A percentile compares a stretch with the other conserved stretches of the same genome.
phyloP scores from a whole-genome alignment of 345 rosid genomes.

The Camelina sativa region DNA sequence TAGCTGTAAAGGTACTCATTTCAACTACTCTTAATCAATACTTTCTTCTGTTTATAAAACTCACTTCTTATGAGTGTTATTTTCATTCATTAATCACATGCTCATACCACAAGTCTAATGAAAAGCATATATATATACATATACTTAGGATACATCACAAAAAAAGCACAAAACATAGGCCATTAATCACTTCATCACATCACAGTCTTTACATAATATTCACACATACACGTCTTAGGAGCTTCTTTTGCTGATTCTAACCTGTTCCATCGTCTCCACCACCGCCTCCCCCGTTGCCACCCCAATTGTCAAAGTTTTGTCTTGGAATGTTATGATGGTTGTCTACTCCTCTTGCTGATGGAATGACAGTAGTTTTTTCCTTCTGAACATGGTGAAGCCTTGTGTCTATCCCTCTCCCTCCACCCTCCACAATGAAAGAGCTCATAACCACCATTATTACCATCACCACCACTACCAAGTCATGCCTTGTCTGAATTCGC shows the following conservation, averaged over 20 bases:
- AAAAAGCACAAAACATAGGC: slow-evolving; percentile 8
- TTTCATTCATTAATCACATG: not conserved
- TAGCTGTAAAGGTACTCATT: not conserved
- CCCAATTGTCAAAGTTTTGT: slow-evolving; percentile 50
- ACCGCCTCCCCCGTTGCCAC: slow-evolving; percentile 35
- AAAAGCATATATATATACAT: not conserved
- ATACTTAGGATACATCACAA: slow-evolving; percentile 9
- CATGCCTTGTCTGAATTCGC: slow-evolving; percentile 26
- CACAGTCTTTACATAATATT: slow-evolving; percentile 6
- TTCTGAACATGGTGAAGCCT: slow-evolving; percentile 31
- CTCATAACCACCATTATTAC: slow-evolving; percentile 28
- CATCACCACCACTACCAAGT: slow-evolving; percentile 25
- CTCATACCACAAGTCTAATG: not conserved
- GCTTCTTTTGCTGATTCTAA: slow-evolving; percentile 24
- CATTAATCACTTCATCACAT: not conserved
- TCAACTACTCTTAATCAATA: not conserved
- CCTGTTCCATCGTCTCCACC: slow-evolving; percentile 40
- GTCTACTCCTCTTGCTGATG: slow-evolving; percentile 43
- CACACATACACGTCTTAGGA: slow-evolving; percentile 16
- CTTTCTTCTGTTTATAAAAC: not conserved
- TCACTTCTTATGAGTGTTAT: not conserved
- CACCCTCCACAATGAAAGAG: slow-evolving; percentile 38
- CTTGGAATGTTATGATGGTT: slow-evolving; percentile 61
- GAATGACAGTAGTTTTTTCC: slow-evolving; percentile 20
- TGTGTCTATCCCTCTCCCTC: slow-evolving; percentile 30